These are phyloP conservation scores for Calocera viscosa DNA, from an alignment of 768 basidiomycete species.

Conservation along the genomic window DNA sequence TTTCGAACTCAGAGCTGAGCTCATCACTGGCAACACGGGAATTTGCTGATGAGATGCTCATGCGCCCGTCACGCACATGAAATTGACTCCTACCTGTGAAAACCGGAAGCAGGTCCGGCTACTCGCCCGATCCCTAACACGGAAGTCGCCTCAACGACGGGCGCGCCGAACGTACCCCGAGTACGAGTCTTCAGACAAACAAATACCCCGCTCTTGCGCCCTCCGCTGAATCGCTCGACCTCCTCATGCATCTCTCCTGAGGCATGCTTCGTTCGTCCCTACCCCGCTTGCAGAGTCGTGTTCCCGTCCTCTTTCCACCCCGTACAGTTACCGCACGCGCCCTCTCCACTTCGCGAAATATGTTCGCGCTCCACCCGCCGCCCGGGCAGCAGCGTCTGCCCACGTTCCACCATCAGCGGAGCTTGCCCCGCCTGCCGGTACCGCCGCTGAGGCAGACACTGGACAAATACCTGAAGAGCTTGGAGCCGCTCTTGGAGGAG, in stretches of 20 bases:
- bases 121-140: background rate
- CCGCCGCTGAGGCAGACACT: slow-evolving; percentile 66
- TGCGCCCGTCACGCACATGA: background rate
- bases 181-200: background rate
- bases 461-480: slow-evolving; percentile 60
- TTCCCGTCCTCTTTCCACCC: background rate
- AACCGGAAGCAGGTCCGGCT: background rate
- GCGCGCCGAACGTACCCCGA: background rate
- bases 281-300: background rate
- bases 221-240: background rate
- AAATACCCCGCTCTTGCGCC: slow-evolving; percentile 1
- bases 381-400: slow-evolving; percentile 11
- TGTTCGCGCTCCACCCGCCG: slow-evolving; percentile 16
- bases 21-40: too few species aligned
- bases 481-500: slow-evolving; percentile 69
- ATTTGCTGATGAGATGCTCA: too few species aligned
- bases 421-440: slow-evolving; percentile 63
- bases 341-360: slow-evolving; percentile 6
- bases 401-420: slow-evolving; percentile 21
- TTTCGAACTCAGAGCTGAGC: too few species aligned
- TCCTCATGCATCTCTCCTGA: background rate
- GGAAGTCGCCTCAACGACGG: background rate
- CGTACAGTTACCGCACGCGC: background rate
- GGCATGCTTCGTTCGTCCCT: background rate
- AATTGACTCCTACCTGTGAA: background rate